These are phyloP conservation scores for Maudiozyma turicensis DNA, from an alignment of 805 yeast species.

Conservation along the genomic window DNA sequence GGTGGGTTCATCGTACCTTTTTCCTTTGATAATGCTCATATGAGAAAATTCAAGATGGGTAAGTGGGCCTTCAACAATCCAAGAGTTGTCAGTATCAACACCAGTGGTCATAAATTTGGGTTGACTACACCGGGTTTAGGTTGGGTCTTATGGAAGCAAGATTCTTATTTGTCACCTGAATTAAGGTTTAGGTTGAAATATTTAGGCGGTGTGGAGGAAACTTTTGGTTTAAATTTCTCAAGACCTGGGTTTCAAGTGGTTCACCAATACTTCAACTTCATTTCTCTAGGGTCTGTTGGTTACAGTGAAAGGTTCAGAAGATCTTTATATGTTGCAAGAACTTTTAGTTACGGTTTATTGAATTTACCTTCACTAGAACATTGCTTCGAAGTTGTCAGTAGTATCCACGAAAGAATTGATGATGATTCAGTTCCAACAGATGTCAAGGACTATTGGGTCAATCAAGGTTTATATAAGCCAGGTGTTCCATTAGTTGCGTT, in stretches of 20 bases:
- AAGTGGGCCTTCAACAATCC: constrained; percentile 73
- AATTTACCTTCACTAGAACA: constrained; percentile 53
- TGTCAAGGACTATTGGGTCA: constrained; percentile 21
- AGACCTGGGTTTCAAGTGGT: constrained; percentile 89
- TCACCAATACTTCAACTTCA: constrained; percentile 76
- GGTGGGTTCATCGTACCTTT: constrained; percentile 90
- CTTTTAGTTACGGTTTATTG: constrained; percentile 37
- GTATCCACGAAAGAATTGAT: constrained; percentile 56
- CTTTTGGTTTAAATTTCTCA: constrained; percentile 79
- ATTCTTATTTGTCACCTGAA: constrained; percentile 52
- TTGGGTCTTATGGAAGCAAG: constrained; percentile 79
- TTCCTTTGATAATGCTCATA: constrained; percentile 53
- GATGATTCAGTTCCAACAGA: constrained; percentile 13
- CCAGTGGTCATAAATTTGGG: constrained; percentile 92
- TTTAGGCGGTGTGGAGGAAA: constrained; percentile 81
- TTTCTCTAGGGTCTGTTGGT: constrained; percentile 66
- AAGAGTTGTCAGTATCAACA: constrained; percentile 75
- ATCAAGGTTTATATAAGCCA: constrained; percentile 45
- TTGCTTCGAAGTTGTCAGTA: constrained; percentile 64
- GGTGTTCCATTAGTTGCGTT: constrained; percentile 91
- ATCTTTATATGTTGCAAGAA: constrained; percentile 64
- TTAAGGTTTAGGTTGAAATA: constrained; percentile 72
- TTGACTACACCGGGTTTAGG: constrained; percentile 86
- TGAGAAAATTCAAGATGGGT: constrained; percentile 10
- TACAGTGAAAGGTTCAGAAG: constrained; percentile 50